Conservation (phyloP, 2,329 filamentous ascomycete species). For the Xylariaceae sp. region DNA sequence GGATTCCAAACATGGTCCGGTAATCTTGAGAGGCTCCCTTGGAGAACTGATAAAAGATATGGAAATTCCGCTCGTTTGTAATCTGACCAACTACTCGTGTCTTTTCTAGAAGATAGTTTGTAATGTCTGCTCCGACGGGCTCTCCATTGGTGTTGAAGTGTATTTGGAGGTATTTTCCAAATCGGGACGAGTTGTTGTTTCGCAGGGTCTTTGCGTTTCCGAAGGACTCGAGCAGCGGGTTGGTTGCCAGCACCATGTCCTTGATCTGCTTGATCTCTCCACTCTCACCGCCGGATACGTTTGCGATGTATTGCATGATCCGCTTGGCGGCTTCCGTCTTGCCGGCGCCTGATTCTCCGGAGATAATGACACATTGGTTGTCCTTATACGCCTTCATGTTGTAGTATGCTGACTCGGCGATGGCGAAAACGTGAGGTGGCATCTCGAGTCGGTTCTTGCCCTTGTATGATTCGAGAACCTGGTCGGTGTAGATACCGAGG, state of each 20-base stretch:
- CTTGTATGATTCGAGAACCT: slow-evolving; percentile 89
- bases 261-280: slow-evolving; percentile 95
- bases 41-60: slow-evolving; percentile 99
- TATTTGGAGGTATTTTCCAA: slow-evolving; percentile 97
- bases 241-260: slow-evolving; percentile 98
- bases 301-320: slow-evolving; percentile 99
- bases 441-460: slow-evolving; percentile 96
- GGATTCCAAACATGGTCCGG: slow-evolving; percentile 84
- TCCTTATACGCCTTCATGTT: slow-evolving; percentile 99
- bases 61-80: slow-evolving; percentile 93
- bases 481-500: slow-evolving; percentile 95
- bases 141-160: slow-evolving; percentile 92
- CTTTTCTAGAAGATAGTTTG: slow-evolving; percentile 97
- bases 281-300: slow-evolving; percentile 82
- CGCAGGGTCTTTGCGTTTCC: slow-evolving; percentile 97
- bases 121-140: slow-evolving; percentile 94
- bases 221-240: slow-evolving; percentile 94
- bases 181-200: slow-evolving; percentile 98
- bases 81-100: slow-evolving; percentile 95
- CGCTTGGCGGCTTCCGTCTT: slow-evolving; percentile 99
- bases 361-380: slow-evolving; percentile 99
- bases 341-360: slow-evolving; percentile 94
- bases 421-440: slow-evolving; percentile 94
- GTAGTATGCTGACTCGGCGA: slow-evolving; percentile 95
- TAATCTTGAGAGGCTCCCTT: slow-evolving; percentile 91